These are phyloP conservation scores for Hypoxylon fuscum DNA, from an alignment of 495 filamentous ascomycete genomes.

Conservation along the genomic window DNA sequence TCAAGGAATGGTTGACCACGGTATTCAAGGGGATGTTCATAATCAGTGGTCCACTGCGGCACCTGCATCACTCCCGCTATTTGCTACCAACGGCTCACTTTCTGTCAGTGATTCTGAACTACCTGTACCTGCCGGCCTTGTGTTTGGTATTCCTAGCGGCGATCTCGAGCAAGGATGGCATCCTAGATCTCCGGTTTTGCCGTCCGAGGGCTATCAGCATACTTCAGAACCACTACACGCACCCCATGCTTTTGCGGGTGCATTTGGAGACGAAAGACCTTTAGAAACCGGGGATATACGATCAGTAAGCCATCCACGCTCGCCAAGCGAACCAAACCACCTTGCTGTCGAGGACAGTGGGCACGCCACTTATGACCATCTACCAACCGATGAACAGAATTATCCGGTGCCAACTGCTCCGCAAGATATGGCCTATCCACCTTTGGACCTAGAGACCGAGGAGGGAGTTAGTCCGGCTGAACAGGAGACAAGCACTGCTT, in stretches of 20 bases:
- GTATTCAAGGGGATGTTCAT: slow-evolving; percentile 23
- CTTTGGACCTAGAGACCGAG: slow-evolving; percentile 27
- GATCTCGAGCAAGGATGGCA: slow-evolving; percentile 22
- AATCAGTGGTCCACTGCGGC: slow-evolving; percentile 8
- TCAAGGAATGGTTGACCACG: slow-evolving; percentile 30
- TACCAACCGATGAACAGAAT: slow-evolving; percentile 10
- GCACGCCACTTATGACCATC: background rate
- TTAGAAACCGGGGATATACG: background rate
- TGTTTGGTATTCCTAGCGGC: background rate
- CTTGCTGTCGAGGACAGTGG: slow-evolving; percentile 34
- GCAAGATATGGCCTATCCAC: slow-evolving; percentile 24
- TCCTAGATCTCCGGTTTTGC: slow-evolving; percentile 12
- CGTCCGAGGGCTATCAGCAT: slow-evolving; percentile 14
- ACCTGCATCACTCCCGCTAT: slow-evolving; percentile 6
- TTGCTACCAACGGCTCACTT: background rate
- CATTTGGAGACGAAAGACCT: slow-evolving; percentile 2
- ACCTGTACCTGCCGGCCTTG: slow-evolving; percentile 4
- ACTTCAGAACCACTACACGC: background rate
- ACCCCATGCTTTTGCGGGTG: slow-evolving; percentile 2
- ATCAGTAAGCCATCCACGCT: slow-evolving; percentile 12
- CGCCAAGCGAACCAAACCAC: slow-evolving; percentile 40
- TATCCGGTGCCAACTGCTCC: slow-evolving; percentile 13
- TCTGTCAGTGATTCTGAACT: slow-evolving; percentile 8
- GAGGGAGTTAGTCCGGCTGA: background rate
- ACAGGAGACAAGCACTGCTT: slow-evolving; percentile 12